Evolutionary conservation across 2,329 filamentous ascomycete genomes (phyloP).

Genomic region (Sclerotinia minor): DNA sequence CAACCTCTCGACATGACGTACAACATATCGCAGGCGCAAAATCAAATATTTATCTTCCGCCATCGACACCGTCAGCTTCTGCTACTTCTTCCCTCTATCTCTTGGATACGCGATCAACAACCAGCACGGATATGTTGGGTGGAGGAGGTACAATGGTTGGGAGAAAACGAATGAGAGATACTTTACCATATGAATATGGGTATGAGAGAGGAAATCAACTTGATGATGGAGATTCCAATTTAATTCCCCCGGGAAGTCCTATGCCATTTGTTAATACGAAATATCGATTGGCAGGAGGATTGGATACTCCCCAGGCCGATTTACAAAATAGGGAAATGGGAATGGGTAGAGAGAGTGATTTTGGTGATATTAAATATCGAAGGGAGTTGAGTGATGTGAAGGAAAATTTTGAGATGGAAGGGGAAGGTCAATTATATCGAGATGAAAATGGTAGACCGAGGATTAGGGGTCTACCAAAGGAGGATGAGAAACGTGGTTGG

Average conservation of each 20-base stretch:
- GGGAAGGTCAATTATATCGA: slow-evolving; percentile 16
- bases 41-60: slow-evolving; percentile 47
- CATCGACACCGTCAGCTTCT: slow-evolving; percentile 44
- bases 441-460: slow-evolving; percentile 31
- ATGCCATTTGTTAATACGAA: slow-evolving; percentile 51
- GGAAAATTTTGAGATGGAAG: slow-evolving; percentile 17
- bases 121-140: not conserved
- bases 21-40: slow-evolving; percentile 39
- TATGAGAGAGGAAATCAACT: slow-evolving; percentile 16
- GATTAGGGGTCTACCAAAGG: slow-evolving; percentile 59
- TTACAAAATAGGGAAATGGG: slow-evolving; percentile 37
- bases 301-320: slow-evolving; percentile 47
- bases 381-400: slow-evolving; percentile 32
- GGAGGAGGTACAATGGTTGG: slow-evolving; percentile 15
- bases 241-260: slow-evolving; percentile 39
- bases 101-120: slow-evolving; percentile 31
- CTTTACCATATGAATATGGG: slow-evolving; percentile 25
- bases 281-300: slow-evolving; percentile 52
- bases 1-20: slow-evolving; percentile 25
- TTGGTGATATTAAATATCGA: slow-evolving; percentile 46
- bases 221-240: slow-evolving; percentile 26
- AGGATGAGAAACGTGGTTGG: slow-evolving; percentile 22
- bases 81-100: slow-evolving; percentile 41
- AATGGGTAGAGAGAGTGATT: slow-evolving; percentile 34
- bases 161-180: slow-evolving; percentile 31